Evolutionary conservation across 1,284 basidiomycete genomes (phyloP).

Genomic region (Mycosarcoma maydis): DNA sequence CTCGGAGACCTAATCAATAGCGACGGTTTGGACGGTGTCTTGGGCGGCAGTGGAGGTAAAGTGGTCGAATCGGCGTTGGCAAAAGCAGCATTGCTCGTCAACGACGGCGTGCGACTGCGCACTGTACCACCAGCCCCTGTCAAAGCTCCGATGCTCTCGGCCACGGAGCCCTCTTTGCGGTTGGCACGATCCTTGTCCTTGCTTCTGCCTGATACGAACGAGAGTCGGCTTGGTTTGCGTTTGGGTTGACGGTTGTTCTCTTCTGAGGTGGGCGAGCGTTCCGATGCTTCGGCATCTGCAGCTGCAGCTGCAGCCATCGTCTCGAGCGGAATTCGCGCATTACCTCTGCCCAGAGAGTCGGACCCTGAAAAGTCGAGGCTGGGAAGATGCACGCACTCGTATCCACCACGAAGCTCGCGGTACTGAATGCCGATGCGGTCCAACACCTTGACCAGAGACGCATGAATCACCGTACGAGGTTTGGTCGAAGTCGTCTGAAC

Average conservation of each 20-base stretch:
- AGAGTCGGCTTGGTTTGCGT: constrained; percentile 53
- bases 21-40: constrained; percentile 36
- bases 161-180: constrained; percentile 20
- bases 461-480: constrained; percentile 79
- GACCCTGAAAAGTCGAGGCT: constrained; percentile 76
- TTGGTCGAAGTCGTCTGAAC: constrained; percentile 96
- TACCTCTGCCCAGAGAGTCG: constrained; percentile 50
- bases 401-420: constrained; percentile 87
- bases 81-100: constrained; percentile 23
- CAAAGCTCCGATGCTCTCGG: constrained; percentile 21
- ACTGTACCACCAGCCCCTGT: constrained; percentile 9
- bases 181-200: constrained; percentile 38
- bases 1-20: constrained; percentile 27
- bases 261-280: constrained; percentile 15
- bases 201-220: constrained; percentile 44
- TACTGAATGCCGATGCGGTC: constrained; percentile 94
- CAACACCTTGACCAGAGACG: constrained; percentile 84
- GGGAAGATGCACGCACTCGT: constrained; percentile 93
- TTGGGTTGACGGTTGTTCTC: constrained; percentile 28
- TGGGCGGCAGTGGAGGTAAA: constrained; percentile 20
- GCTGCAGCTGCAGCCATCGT: constrained; percentile 26
- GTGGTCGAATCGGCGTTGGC: constrained; percentile 15
- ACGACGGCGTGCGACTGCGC: constrained; percentile 24
- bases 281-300: constrained; percentile 23
- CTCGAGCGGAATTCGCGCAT: constrained; percentile 51